These are phyloP conservation scores for Alternaria arbusti DNA, from an alignment of 2,329 filamentous ascomycete genomes.

Conservation along the genomic window DNA sequence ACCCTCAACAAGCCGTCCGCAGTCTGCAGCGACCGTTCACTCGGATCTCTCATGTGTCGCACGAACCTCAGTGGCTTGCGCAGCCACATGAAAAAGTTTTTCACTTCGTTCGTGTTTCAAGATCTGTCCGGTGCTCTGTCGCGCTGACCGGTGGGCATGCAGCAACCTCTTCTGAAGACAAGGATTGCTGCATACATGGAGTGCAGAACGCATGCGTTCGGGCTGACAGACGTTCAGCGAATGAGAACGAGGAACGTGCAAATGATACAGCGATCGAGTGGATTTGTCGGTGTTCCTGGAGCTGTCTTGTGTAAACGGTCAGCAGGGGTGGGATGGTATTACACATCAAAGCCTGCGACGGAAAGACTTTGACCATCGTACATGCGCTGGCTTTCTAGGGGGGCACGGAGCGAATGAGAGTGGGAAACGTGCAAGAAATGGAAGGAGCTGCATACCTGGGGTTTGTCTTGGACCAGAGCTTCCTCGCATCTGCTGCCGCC, in stretches of 20 bases:
- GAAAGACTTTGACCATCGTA: neutral
- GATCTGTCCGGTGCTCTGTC: neutral
- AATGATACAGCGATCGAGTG: neutral
- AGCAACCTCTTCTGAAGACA: neutral
- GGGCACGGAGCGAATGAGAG: neutral
- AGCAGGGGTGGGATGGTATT: neutral
- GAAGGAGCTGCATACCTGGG: neutral
- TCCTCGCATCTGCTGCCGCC: neutral
- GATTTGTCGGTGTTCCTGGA: neutral
- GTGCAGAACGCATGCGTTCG: neutral
- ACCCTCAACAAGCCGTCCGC: neutral
- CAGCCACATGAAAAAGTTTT: neutral
- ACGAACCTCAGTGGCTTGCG: no score
- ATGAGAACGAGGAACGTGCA: neutral
- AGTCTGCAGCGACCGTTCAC: neutral
- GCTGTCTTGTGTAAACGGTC: neutral
- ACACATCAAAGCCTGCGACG: neutral
- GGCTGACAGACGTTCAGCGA: neutral
- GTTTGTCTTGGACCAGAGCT: no score
- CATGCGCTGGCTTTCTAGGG: neutral
- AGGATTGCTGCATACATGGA: neutral
- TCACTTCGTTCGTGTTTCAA: neutral
- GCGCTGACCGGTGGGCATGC: neutral
- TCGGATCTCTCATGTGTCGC: neutral
- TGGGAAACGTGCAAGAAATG: neutral